Evolutionary conservation across 164 flowering plant species (phyloP).

Genomic region (Aristolochia contorta): DNA sequence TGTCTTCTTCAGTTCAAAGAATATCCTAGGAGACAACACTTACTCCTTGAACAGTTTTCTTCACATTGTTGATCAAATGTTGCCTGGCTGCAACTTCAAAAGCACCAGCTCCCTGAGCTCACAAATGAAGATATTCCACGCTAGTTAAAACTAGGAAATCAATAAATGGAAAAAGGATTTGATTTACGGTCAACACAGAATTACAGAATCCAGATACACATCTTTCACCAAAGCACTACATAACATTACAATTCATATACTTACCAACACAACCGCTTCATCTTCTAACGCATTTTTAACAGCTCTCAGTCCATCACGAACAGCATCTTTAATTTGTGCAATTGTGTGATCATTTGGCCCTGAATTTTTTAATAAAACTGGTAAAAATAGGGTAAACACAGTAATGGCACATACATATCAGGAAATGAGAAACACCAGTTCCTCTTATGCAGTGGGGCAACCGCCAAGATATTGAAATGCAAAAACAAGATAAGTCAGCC

Average conservation of each 20-base stretch:
- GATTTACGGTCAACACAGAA: too few species aligned
- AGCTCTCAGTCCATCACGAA: conserved; percentile 91
- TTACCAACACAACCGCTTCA: conserved; percentile 73
- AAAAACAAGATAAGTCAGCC: too few species aligned
- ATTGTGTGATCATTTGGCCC: conserved; percentile 99
- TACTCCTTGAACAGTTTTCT: conserved; percentile 98
- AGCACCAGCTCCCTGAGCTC: conserved; percentile 88
- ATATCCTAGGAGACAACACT: not conserved
- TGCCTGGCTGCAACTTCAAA: conserved; percentile 99
- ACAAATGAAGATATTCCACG: not conserved
- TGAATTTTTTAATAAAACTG: conserved; percentile 9
- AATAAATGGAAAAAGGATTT: not conserved
- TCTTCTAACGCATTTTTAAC: conserved; percentile 97
- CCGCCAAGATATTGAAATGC: too few species aligned
- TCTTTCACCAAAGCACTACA: not conserved
- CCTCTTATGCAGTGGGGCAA: not conserved
- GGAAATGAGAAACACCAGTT: too few species aligned
- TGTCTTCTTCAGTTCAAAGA: not conserved
- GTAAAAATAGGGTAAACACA: too few species aligned
- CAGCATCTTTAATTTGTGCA: conserved; percentile 97
- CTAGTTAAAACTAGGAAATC: not conserved
- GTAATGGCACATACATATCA: too few species aligned
- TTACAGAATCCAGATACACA: not conserved
- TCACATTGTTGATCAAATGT: conserved; percentile 71
- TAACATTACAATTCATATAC: conserved; percentile 9